Conservation (phyloP, 2,329 filamentous ascomycete genomes). For the Didymella glomerata region DNA sequence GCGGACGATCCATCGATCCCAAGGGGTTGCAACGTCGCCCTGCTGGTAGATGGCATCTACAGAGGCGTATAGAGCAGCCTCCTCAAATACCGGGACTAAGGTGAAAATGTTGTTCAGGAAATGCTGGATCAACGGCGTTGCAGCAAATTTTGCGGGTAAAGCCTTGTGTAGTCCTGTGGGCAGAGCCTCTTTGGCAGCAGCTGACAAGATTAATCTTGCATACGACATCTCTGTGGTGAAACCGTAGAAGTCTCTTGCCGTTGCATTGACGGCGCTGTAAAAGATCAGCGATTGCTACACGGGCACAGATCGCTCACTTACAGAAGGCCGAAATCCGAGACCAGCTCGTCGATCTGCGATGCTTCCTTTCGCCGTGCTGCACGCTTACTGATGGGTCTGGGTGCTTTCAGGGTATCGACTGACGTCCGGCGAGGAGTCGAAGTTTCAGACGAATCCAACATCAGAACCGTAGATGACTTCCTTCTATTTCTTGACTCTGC, state of each 20-base stretch:
- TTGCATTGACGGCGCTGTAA: constrained; percentile 86
- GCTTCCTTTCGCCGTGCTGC: constrained; percentile 70
- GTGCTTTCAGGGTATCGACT: constrained; percentile 45
- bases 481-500: constrained; percentile 69
- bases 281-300: constrained; percentile 20
- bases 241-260: constrained; percentile 90
- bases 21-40: constrained; percentile 66
- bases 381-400: constrained; percentile 47
- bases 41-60: constrained; percentile 83
- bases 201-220: constrained; percentile 85
- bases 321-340: constrained; percentile 93
- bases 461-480: constrained; percentile 75
- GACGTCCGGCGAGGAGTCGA: constrained; percentile 61
- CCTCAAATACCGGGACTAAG: constrained; percentile 82
- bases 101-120: constrained; percentile 85
- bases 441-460: constrained; percentile 65
- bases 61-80: constrained; percentile 78
- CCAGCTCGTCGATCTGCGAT: constrained; percentile 86
- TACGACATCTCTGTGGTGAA: constrained; percentile 91
- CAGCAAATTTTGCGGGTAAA: constrained; percentile 75
- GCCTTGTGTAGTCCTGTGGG: constrained; percentile 66
- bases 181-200: constrained; percentile 76
- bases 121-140: constrained; percentile 76
- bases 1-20: constrained; percentile 86
- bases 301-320: constrained; percentile 55